phyloP scores from a whole-genome alignment of 2,329 filamentous ascomycete genomes.

The Bretziella fagacearum region DNA sequence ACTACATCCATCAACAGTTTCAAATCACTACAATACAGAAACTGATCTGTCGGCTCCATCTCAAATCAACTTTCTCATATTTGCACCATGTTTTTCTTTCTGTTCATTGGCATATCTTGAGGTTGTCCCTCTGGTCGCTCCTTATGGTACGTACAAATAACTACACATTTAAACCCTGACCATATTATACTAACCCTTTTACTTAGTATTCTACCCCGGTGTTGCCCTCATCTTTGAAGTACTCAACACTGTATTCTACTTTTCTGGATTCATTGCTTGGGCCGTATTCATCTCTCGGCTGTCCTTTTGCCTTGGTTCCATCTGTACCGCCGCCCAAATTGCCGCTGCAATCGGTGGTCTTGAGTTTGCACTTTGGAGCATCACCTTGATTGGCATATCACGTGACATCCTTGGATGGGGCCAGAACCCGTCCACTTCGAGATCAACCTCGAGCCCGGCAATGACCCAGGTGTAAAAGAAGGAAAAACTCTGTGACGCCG shows the following conservation, averaged over 20 bases:
- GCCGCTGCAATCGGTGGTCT: constrained; percentile 37
- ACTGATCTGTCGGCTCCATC: constrained; percentile 37
- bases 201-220: constrained; percentile 32
- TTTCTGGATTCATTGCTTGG: constrained; percentile 41
- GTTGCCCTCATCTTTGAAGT: constrained; percentile 32
- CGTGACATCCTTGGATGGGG: constrained; percentile 27
- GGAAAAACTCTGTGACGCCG: neutral
- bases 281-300: constrained; percentile 38
- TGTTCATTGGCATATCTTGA: constrained; percentile 39
- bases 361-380: constrained; percentile 37
- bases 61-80: constrained; percentile 41
- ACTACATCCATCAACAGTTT: constrained; percentile 26
- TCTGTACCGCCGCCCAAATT: constrained; percentile 38
- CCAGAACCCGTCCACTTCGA: constrained; percentile 19
- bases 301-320: constrained; percentile 38
- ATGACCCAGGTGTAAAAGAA: constrained; percentile 5
- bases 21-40: constrained; percentile 41
- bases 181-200: neutral
- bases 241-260: constrained; percentile 38
- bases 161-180: neutral
- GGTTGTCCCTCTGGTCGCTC: constrained; percentile 29
- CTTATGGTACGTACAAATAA: constrained; percentile 23
- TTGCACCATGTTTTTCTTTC: constrained; percentile 36
- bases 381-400: constrained; percentile 29
- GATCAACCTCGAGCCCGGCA: neutral